Evolutionary conservation across 805 yeast genomes (phyloP), one percentile per base, ranked within the genome.

Genomic region (Starmerella potacharoeniae): DNA sequence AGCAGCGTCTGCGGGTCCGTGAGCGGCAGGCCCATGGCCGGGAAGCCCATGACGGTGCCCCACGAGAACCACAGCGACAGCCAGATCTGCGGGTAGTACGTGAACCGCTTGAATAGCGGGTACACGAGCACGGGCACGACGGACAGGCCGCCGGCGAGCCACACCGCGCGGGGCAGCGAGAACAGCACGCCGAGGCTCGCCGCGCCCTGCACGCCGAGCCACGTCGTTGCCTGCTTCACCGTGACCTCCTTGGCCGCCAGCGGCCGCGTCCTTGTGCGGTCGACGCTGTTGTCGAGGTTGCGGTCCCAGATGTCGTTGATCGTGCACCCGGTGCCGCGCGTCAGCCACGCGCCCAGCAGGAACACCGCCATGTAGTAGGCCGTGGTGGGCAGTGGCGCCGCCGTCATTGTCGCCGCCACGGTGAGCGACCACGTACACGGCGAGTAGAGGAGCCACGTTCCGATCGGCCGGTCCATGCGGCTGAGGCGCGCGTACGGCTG

Each of bases 271-370:
- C 82, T 78, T 3, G 97, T 91, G 60, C 99, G 77, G 8, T 84
- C 84, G 4, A 93, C 98, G 68, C 88, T 78, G 59, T 77, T 75
- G 65, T 93, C 99, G 49, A 90, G 73, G 57, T 91, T 76, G 52
- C 88, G 74, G 67, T 93, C 99, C 66, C 83, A 74, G 46, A 91
- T 74, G 69, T 93, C 99, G 67, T 93, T 93, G 54, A 93, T 83
- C 0, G 96, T 90, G 68, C 99, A 93, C 0, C 98, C 99, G 1
- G 96, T 97, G 31, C 97, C 96, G 68, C 99, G 78, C 95, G 95
- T 93, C 16, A 91, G 75, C 41, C 90, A 64, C 0, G 97, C 79
- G 13, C 99, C 99, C 4, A 84, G 73, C 5, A 91, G 82, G 66
- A 89, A 93, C 13, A 89, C 71, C 0, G 79, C 76, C 36, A 87